Evolutionary conservation across 2,329 filamentous ascomycete species (phyloP).

Genomic region (Fusarium poae): DNA sequence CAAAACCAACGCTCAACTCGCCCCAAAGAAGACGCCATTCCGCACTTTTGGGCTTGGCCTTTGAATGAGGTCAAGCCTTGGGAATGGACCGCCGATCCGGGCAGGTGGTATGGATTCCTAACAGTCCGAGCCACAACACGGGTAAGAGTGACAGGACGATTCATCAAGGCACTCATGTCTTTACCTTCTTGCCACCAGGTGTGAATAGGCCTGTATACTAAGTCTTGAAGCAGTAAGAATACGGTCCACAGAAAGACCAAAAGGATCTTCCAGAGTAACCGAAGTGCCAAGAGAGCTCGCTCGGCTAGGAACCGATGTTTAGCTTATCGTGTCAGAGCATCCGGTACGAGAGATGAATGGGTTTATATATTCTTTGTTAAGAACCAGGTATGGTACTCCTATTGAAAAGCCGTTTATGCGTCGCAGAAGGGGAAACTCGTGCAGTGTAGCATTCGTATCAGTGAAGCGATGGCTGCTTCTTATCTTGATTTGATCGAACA

Average conservation of each 20-base stretch:
- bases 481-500: background rate
- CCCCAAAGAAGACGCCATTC: background rate
- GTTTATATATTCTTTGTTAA: conserved; percentile 1
- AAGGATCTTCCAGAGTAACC: background rate
- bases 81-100: conserved; percentile 7
- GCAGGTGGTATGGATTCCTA: conserved; percentile 4
- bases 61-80: background rate
- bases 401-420: background rate
- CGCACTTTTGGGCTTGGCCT: background rate
- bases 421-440: background rate
- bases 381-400: background rate
- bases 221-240: background rate
- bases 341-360: background rate
- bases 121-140: conserved; percentile 1
- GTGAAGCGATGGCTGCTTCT: background rate
- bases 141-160: background rate
- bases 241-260: background rate
- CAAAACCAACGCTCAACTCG: background rate
- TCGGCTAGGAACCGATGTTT: background rate
- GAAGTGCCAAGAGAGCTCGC: background rate
- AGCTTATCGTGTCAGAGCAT: background rate
- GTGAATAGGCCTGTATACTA: background rate
- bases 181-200: background rate
- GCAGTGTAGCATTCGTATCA: background rate
- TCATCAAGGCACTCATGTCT: background rate